Evolutionary conservation across 768 basidiomycete genomes (phyloP), one percentile per base, ranked within the genome.

Genomic region (Xerocomus spinulosus): DNA sequence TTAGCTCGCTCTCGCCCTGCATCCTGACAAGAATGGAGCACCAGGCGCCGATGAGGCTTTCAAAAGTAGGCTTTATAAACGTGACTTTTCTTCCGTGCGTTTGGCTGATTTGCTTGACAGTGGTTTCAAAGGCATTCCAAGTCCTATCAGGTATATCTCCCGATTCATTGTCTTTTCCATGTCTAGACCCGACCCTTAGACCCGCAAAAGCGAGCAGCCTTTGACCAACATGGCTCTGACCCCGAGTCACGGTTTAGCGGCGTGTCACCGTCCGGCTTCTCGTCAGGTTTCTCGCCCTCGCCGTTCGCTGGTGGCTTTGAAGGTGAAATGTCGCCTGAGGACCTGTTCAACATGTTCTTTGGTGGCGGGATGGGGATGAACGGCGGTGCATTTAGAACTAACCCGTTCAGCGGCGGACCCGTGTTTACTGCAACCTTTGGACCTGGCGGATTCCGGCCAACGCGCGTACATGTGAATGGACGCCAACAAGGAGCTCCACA

Each of bases 1-100:
- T 34, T 55, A 93, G 90, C 76, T 95, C 51, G 93, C 93, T 32
- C 73, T 96, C 49, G 87, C 88, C 44, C 69, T 93, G 39, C 91
- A 94, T 68, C 91, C 91, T 4, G 91, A 94, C 65, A 94, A 87
- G 73, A 96, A 95, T 59, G 92, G 92, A 6, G 95, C 95, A 17
- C 94, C 95, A n/a, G 90, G 92, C 33, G 95, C 95, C 14, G 95
- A 97, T 51, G 95, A 98, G 64, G 95, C 95, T 3, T 98, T 98
- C 73, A 98, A 98, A 74, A 75, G 95, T 97, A 60, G 45, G 85
- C 77, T 42, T 33, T 49, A 23, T 48, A 3, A 21, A 29, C 34
- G 18, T 37, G 0, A 42, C 33, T 49, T 42, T 44, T 46, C 29
- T 18, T 21, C 10, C 12, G n/a, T 42, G 35, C 25, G 43, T 40